Conservation (phyloP, 495 filamentous ascomycete genomes). For the Daldinia grandis region DNA sequence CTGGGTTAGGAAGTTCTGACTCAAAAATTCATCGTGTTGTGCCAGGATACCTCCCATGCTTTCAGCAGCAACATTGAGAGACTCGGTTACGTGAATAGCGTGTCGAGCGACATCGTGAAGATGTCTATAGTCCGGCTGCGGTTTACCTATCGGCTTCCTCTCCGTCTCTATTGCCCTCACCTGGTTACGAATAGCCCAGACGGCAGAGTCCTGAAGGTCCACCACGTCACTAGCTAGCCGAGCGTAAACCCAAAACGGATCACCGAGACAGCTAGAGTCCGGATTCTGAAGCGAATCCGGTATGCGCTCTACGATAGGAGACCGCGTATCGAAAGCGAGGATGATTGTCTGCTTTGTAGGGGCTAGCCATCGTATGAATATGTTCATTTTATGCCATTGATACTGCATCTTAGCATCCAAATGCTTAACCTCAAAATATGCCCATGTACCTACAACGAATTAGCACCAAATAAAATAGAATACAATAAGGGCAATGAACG, state of each 20-base stretch:
- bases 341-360: conserved; percentile 43
- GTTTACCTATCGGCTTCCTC: conserved; percentile 9
- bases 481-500: neutral
- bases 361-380: conserved; percentile 46
- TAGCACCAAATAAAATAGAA: neutral
- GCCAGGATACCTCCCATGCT: conserved; percentile 48
- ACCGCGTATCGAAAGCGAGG: conserved; percentile 48
- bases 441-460: conserved; percentile 43
- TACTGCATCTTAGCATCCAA: conserved; percentile 29
- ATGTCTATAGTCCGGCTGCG: conserved; percentile 49
- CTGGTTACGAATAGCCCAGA: conserved; percentile 49
- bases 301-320: conserved; percentile 9
- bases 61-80: conserved; percentile 51
- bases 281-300: neutral
- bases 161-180: conserved; percentile 42
- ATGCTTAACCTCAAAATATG: conserved; percentile 47
- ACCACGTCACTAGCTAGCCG: conserved; percentile 38
- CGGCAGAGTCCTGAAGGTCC: conserved; percentile 41
- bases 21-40: conserved; percentile 21
- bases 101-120: conserved; percentile 61
- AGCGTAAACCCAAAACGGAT: conserved; percentile 44
- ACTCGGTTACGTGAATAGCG: conserved; percentile 57
- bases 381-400: conserved; percentile 48
- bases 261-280: conserved; percentile 5
- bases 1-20: conserved; percentile 21